phyloP scores from a whole-genome alignment of 2,329 filamentous ascomycete species.

The Alternaria triticina region DNA sequence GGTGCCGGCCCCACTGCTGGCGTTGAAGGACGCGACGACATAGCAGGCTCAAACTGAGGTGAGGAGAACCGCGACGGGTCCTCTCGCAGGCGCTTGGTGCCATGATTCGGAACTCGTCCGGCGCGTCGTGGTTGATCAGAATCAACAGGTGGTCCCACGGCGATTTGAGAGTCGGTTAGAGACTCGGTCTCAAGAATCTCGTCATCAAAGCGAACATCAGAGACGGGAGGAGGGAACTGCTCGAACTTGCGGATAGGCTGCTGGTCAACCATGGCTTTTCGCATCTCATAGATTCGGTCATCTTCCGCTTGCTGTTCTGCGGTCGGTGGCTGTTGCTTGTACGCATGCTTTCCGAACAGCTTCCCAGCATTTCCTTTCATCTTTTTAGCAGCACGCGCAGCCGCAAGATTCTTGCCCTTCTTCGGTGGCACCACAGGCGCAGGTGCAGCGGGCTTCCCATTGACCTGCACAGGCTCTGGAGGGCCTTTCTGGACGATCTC shows the following conservation, averaged over 20 bases:
- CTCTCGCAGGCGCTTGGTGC: slow-evolving; percentile 42
- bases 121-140: slow-evolving; percentile 38
- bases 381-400: slow-evolving; percentile 42
- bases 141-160: slow-evolving; percentile 44
- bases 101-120: slow-evolving; percentile 34
- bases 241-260: slow-evolving; percentile 32
- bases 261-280: slow-evolving; percentile 35
- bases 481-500: slow-evolving; percentile 46
- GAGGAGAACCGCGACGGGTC: slow-evolving; percentile 40
- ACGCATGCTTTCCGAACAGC: slow-evolving; percentile 34
- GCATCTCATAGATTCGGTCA: slow-evolving; percentile 29
- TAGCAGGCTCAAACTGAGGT: slow-evolving; percentile 39
- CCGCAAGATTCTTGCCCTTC: slow-evolving; percentile 34
- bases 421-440: slow-evolving; percentile 26
- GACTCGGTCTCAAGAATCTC: slow-evolving; percentile 47
- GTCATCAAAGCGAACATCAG: slow-evolving; percentile 46
- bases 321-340: slow-evolving; percentile 37
- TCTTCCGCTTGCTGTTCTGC: slow-evolving; percentile 37
- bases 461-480: slow-evolving; percentile 35
- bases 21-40: slow-evolving; percentile 42
- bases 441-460: slow-evolving; percentile 28
- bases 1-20: slow-evolving; percentile 36
- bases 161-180: slow-evolving; percentile 44
- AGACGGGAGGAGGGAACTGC: slow-evolving; percentile 28
- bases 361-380: slow-evolving; percentile 38